A percentile compares a stretch with the other conserved stretches of the same genome.
These are phyloP conservation scores for Yamadazyma takamatsuzukensis DNA, from an alignment of 805 yeast genomes.

Conservation along the genomic window DNA sequence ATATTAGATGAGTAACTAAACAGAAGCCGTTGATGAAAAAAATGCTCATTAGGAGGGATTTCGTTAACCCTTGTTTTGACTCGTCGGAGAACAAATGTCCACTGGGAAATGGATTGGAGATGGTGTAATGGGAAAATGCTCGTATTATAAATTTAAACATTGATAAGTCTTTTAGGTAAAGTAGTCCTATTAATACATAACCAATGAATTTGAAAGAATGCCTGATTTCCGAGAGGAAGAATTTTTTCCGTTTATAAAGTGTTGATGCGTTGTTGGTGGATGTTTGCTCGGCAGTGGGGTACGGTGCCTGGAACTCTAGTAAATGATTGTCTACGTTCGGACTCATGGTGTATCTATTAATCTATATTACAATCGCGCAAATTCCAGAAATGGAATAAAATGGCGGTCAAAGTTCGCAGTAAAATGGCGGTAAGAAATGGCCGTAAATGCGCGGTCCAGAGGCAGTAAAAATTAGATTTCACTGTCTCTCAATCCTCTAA, in stretches of 20 bases:
- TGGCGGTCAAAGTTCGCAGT: too few species aligned
- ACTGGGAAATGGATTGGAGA: conserved; percentile 27
- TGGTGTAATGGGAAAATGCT: conserved; percentile 22
- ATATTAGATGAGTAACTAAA: conserved; percentile 23
- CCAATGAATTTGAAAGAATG: conserved; percentile 32
- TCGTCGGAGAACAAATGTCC: conserved; percentile 19
- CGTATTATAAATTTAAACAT: conserved; percentile 24
- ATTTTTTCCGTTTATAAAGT: conserved; percentile 41
- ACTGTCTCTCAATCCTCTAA: conserved; percentile 13
- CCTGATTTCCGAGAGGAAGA: conserved; percentile 34
- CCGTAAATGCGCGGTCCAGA: too few species aligned
- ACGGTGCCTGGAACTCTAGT: conserved; percentile 25
- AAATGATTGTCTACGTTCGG: conserved; percentile 17
- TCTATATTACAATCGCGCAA: too few species aligned
- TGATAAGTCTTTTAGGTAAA: conserved; percentile 42
- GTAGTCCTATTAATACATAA: conserved; percentile 30
- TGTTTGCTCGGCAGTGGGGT: conserved; percentile 39
- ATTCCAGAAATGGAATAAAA: too few species aligned
- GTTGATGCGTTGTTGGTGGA: conserved; percentile 35
- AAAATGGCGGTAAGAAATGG: too few species aligned
- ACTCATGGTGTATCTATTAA: too few species aligned
- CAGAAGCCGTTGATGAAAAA: conserved; percentile 21
- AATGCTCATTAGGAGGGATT: conserved; percentile 22
- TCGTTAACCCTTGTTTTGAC: conserved; percentile 22
- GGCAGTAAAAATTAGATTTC: too few species aligned